Conservation (phyloP, 805 yeast species). For the Candida pseudoglaebosa region DNA sequence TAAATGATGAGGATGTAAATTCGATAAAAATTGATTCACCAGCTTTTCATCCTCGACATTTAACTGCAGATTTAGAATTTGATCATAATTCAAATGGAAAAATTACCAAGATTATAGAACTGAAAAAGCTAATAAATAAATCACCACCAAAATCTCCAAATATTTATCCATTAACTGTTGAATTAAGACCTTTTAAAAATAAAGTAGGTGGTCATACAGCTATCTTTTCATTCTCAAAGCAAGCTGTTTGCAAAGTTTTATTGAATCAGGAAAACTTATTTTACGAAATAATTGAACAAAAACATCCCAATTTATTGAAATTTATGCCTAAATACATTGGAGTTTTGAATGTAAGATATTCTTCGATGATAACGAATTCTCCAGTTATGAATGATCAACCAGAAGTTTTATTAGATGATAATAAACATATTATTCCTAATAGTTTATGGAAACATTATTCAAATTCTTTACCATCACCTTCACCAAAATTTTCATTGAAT, state of each 20-base stretch:
- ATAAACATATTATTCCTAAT: conserved; percentile 86
- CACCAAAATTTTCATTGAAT: conserved; percentile 6
- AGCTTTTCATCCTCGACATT: conserved; percentile 32
- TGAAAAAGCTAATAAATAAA: conserved; percentile 1
- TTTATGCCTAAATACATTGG: conserved; percentile 96
- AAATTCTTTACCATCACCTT: conserved; percentile 19
- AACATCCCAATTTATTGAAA: conserved; percentile 68
- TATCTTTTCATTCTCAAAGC: conserved; percentile 82
- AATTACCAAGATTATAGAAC: conserved; percentile 19
- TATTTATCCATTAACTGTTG: conserved; percentile 73
- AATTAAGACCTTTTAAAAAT: conserved; percentile 84
- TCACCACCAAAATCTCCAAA: conserved; percentile 15
- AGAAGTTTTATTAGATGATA: conserved; percentile 89
- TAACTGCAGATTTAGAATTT: conserved; percentile 48
- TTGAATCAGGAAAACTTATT: conserved; percentile 86
- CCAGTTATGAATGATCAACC: conserved; percentile 28
- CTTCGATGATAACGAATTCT: conserved; percentile 35
- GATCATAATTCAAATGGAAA: conserved; percentile 32
- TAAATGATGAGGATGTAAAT: conserved; percentile 26
- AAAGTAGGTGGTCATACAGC: conserved; percentile 99
- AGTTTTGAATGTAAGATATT: conserved; percentile 84
- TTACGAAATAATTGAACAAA: conserved; percentile 83
- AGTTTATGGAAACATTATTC: conserved; percentile 67
- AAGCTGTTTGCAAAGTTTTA: conserved; percentile 92
- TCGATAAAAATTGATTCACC: neutral